phyloP scores from a whole-genome alignment of 306 rosid genomes.

The Glycine tomentella region DNA sequence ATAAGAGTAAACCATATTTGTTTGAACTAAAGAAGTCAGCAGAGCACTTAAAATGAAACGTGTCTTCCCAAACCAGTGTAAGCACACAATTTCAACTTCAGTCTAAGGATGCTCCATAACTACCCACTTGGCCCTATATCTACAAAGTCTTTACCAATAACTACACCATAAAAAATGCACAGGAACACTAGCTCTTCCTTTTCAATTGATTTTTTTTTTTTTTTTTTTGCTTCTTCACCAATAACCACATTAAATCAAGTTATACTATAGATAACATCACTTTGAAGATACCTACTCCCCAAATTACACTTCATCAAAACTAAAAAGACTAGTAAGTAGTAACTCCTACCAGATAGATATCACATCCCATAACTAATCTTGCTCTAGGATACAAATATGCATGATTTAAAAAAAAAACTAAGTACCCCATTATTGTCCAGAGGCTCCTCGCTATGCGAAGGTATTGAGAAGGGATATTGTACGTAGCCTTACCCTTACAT shows the following conservation, averaged over 20 bases:
- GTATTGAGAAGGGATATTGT: too few species aligned
- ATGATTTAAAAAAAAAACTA: not conserved
- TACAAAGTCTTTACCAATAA: not conserved
- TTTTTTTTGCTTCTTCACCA: not conserved
- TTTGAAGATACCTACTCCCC: conserved; percentile 7
- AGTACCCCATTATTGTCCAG: too few species aligned
- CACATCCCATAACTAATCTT: conserved; percentile 13
- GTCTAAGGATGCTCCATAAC: conserved; percentile 20
- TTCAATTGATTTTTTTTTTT: not conserved
- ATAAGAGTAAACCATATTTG: conserved; percentile 5
- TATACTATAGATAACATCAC: conserved; percentile 7
- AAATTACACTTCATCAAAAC: conserved; percentile 4
- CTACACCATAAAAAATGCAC: not conserved
- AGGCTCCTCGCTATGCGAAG: too few species aligned
- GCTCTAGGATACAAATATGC: not conserved
- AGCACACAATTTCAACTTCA: not conserved
- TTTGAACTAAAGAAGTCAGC: conserved; percentile 13
- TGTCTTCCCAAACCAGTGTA: conserved; percentile 15
- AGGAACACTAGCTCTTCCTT: not conserved
- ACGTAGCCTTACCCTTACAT: too few species aligned
- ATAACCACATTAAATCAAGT: conserved; percentile 19
- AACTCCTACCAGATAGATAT: conserved; percentile 17
- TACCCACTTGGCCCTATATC: conserved; percentile 14
- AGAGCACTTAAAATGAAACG: conserved; percentile 13
- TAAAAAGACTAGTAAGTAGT: not conserved